phyloP scores from a whole-genome alignment of 2,329 filamentous ascomycete genomes.

The Elsinoe ampelina region DNA sequence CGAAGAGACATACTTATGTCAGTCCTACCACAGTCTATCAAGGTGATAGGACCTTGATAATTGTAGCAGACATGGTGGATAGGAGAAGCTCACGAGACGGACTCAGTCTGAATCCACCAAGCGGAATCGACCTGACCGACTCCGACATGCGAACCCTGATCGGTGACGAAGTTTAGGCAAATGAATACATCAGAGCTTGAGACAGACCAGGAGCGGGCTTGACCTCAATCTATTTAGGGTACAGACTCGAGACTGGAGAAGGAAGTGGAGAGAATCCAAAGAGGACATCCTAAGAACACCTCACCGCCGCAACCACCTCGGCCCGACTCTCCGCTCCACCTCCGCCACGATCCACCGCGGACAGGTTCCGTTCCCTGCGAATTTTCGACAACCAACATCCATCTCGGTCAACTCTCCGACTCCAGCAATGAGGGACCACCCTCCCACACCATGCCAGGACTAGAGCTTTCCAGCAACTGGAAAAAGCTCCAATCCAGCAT shows the following conservation, averaged over 20 bases:
- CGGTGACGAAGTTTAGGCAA: neutral
- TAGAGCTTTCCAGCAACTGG: conserved; percentile 54
- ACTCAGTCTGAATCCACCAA: no score
- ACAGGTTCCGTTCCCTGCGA: neutral
- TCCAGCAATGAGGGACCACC: neutral
- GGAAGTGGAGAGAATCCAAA: neutral
- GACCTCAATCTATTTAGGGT: neutral
- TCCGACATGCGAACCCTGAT: neutral
- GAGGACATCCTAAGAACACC: neutral
- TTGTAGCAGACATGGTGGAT: no score
- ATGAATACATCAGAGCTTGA: neutral
- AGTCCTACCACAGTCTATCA: no score
- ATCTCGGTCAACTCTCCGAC: neutral
- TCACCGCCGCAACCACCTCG: neutral
- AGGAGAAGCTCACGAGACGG: no score
- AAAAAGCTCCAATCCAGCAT: conserved; percentile 61
- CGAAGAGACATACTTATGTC: no score
- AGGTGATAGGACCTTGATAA: no score
- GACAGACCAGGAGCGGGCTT: neutral
- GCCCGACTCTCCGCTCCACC: neutral
- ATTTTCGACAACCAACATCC: neutral
- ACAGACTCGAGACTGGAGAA: neutral
- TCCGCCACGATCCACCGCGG: neutral
- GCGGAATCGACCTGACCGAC: neutral
- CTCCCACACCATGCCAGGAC: conserved; percentile 25